These are phyloP conservation scores for Penicillium sumatraense DNA, from an alignment of 2,329 filamentous ascomycete species.

Conservation along the genomic window DNA sequence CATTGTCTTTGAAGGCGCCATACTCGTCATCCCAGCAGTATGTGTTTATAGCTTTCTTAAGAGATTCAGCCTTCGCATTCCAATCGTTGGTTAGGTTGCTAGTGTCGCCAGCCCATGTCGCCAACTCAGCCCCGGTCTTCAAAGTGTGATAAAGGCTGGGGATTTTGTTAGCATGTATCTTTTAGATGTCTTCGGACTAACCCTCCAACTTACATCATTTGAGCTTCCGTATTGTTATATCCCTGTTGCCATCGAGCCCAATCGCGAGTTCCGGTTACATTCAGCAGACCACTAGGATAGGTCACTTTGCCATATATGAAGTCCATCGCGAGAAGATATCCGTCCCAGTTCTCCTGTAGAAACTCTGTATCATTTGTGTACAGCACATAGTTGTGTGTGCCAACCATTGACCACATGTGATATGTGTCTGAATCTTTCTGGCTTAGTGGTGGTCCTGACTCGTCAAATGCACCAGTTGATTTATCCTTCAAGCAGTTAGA, in stretches of 20 bases:
- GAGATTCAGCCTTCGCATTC: slow-evolving; percentile 39
- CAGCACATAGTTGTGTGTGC: slow-evolving; percentile 62
- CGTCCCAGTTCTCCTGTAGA: slow-evolving; percentile 52
- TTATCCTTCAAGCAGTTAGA: slow-evolving; percentile 22
- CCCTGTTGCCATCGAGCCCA: slow-evolving; percentile 58
- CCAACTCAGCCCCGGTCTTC: slow-evolving; percentile 57
- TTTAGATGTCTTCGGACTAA: not conserved
- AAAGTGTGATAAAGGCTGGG: slow-evolving; percentile 57
- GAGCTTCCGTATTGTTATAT: slow-evolving; percentile 57
- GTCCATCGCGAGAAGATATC: slow-evolving; percentile 54
- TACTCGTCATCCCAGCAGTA: slow-evolving; percentile 54
- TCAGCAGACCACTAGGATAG: slow-evolving; percentile 50
- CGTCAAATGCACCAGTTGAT: slow-evolving; percentile 39
- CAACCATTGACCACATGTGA: slow-evolving; percentile 60
- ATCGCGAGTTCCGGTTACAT: slow-evolving; percentile 56
- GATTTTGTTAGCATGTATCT: not conserved
- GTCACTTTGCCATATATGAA: slow-evolving; percentile 52
- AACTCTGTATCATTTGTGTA: slow-evolving; percentile 59
- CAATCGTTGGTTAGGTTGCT: slow-evolving; percentile 44
- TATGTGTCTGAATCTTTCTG: slow-evolving; percentile 41
- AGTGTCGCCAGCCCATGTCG: slow-evolving; percentile 52
- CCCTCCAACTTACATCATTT: slow-evolving; percentile 49
- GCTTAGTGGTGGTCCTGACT: slow-evolving; percentile 40
- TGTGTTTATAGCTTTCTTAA: slow-evolving; percentile 52
- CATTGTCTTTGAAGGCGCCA: slow-evolving; percentile 61